A percentile compares a stretch with the other conserved stretches of the same genome.
phyloP scores from a whole-genome alignment of 75 land plant species.

The Picea glauca region DNA sequence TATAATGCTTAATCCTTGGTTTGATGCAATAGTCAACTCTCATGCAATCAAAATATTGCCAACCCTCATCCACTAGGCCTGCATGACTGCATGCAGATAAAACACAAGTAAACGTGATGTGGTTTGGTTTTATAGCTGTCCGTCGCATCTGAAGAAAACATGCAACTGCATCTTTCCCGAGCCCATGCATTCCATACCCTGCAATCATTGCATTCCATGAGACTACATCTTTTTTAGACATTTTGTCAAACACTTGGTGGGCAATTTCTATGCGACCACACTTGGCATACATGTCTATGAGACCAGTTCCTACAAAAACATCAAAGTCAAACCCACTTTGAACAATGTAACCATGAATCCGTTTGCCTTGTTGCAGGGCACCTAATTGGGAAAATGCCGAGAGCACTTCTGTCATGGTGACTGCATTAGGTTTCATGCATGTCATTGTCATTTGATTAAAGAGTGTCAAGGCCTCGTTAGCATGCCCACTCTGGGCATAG shows the following conservation, averaged over 20 bases:
- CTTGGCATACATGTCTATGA: conserved; percentile 54
- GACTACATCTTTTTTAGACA: conserved; percentile 35
- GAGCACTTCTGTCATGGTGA: conserved; percentile 29
- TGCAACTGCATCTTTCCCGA: too few relatives aligned
- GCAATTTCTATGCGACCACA: conserved; percentile 42
- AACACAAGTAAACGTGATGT: too few relatives aligned
- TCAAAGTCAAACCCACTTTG: background rate
- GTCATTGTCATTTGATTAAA: conserved; percentile 30
- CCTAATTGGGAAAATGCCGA: conserved; percentile 27
- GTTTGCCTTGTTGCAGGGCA: conserved; percentile 12
- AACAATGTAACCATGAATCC: background rate
- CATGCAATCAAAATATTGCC: too few relatives aligned
- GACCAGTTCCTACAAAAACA: background rate
- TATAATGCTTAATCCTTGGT: too few relatives aligned
- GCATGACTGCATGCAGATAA: too few relatives aligned
- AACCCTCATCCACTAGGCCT: too few relatives aligned
- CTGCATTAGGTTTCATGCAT: conserved; percentile 26
- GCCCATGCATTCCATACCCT: conserved; percentile 32
- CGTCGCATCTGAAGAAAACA: too few relatives aligned
- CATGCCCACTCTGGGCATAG: conserved; percentile 35
- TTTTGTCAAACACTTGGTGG: conserved; percentile 34
- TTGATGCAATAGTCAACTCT: too few relatives aligned
- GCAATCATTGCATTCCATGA: conserved; percentile 80
- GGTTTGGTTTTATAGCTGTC: too few relatives aligned
- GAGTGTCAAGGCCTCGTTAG: conserved; percentile 25